A percentile compares a stretch with the other conserved stretches of the same genome.
Conservation (phyloP, 2,329 filamentous ascomycete species). For the Aspergillus sp. region DNA sequence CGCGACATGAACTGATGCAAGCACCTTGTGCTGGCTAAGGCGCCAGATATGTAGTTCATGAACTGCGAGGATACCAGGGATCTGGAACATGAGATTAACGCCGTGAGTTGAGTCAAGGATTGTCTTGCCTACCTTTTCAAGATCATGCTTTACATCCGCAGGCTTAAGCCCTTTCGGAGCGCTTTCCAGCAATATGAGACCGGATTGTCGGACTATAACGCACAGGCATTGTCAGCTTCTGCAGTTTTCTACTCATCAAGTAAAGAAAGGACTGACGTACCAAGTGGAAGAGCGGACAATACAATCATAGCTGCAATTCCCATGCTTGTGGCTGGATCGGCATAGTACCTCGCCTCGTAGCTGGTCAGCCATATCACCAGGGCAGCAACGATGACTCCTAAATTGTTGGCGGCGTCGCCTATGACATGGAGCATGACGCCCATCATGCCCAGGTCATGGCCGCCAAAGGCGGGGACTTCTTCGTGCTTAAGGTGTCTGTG, state of each 20-base stretch:
- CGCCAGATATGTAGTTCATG: constrained; percentile 78
- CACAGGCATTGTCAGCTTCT: background rate
- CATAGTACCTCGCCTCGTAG: constrained; percentile 67
- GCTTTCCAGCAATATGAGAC: constrained; percentile 70
- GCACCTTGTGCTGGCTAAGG: constrained; percentile 69
- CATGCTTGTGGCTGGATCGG: constrained; percentile 71
- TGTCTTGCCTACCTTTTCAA: constrained; percentile 53
- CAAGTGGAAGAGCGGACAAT: constrained; percentile 55
- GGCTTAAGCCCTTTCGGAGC: constrained; percentile 64
- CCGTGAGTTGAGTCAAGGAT: background rate
- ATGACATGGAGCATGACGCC: constrained; percentile 73
- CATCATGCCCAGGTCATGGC: constrained; percentile 70
- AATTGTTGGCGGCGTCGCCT: constrained; percentile 75
- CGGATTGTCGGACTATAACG: constrained; percentile 41
- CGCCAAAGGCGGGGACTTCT: constrained; percentile 41
- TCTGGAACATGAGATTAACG: constrained; percentile 46
- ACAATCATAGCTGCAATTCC: constrained; percentile 76
- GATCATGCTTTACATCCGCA: constrained; percentile 68
- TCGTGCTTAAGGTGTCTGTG: constrained; percentile 31
- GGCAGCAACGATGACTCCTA: constrained; percentile 73
- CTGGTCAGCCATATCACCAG: constrained; percentile 69
- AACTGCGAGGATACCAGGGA: constrained; percentile 68
- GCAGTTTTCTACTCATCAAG: background rate
- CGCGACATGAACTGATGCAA: constrained; percentile 72
- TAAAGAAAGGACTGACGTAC: constrained; percentile 11